Evolutionary conservation across 1,284 basidiomycete genomes (phyloP), one percentile per base, ranked within the genome.

Genomic region (Ganoderma resinaceum): DNA sequence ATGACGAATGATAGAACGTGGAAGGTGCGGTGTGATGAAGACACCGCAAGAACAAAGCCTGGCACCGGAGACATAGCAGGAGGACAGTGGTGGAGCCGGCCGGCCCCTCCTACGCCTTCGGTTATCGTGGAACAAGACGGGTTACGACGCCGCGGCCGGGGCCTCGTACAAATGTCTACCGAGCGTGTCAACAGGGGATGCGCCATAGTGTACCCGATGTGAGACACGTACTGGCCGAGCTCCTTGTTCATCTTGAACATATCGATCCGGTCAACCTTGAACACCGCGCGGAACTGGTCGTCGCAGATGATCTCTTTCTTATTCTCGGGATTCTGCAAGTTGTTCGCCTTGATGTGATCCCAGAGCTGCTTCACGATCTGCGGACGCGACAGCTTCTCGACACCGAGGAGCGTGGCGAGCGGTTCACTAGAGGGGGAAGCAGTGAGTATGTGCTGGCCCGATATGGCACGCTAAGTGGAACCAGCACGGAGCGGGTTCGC

Each of bases 201-300:
- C 9, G 29, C 5, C 1, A 8, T 33, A 18, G 42, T 18, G 18
- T 8, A 33, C 14, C 16, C 0, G 35, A 37, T 35, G 1, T n/a
- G 20, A 29, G 35, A 31, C 5, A 69, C 92, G 80, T 75, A 94
- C 93, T 89, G 82, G 79, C 92, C 90, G 67, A 95, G 81, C 49
- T 89, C 85, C 79, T 94, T 93, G 83, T 95, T 95, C 93, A 95
- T 95, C 74, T 84, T 88, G 82, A 95, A 95, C 93, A 95, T 95
- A 79, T 93, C 89, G 64, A 96, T 90, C 76, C 89, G 91, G 73
- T 94, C 90, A 23, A 87, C 86, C 68, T 86, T 87, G 79, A 96
- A 95, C 42, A 96, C 84, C 12, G 87, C 86, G 68, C 85, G 86
- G 74, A 96, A 80, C 49, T 81, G 84, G 37, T 84, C 82, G 78